phyloP scores from a whole-genome alignment of 805 yeast species.

The Lipomyces spencermartinsiae region DNA sequence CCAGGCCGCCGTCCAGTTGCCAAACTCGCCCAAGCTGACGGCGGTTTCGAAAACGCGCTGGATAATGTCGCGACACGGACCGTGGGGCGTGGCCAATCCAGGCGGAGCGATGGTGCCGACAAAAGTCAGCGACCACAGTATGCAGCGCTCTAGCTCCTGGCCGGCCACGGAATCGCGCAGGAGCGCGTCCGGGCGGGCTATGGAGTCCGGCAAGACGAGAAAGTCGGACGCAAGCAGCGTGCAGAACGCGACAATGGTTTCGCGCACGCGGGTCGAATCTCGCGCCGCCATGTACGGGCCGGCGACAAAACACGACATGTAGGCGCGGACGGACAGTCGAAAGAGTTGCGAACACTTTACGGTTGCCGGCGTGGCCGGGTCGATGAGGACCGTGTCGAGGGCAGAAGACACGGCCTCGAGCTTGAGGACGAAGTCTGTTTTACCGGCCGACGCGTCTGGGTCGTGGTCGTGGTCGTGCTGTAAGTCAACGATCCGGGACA shows the following conservation, averaged over 20 bases:
- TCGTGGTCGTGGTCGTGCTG: constrained; percentile 5
- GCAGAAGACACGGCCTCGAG: constrained; percentile 16
- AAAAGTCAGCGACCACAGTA: constrained; percentile 20
- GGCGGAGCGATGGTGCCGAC: constrained; percentile 15
- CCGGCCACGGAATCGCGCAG: neutral
- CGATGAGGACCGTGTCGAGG: constrained; percentile 6
- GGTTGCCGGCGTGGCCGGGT: constrained; percentile 16
- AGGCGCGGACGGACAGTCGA: constrained; percentile 20
- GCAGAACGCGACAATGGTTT: too few species aligned
- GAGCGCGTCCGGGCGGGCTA: too few species aligned
- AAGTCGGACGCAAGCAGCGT: neutral
- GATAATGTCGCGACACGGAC: constrained; percentile 15
- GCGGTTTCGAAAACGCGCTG: constrained; percentile 11
- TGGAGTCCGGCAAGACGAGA: neutral
- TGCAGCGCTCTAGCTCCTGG: constrained; percentile 25
- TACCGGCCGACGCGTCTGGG: neutral
- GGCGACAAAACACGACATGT: constrained; percentile 20
- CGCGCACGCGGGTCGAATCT: neutral
- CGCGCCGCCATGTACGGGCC: neutral
- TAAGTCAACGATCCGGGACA: constrained; percentile 20
- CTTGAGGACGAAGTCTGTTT: constrained; percentile 4
- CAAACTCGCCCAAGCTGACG: constrained; percentile 15
- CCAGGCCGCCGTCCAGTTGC: constrained; percentile 28
- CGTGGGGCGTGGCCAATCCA: neutral
- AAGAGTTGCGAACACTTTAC: constrained; percentile 25